These are phyloP conservation scores for Nitzschia palea DNA, from an alignment of 108 stramenopile genomes.

Conservation along the genomic window DNA sequence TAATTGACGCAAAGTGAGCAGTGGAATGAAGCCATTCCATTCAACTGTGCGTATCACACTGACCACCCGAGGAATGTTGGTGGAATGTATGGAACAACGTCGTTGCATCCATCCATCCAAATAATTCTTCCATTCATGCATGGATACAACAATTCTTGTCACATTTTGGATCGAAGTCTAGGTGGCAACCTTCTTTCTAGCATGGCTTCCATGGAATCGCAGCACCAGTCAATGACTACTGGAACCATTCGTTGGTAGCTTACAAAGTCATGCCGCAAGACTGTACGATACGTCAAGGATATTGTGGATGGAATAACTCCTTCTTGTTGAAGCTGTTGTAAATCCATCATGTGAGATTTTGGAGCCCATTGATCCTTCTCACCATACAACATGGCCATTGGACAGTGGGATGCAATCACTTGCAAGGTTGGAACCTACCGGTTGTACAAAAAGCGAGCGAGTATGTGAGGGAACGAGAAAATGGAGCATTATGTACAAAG, in stretches of 20 bases:
- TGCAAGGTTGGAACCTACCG: constrained; percentile 43
- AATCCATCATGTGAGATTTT: constrained; percentile 32
- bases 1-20: background rate
- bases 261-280: constrained; percentile 12
- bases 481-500: background rate
- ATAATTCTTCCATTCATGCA: no score
- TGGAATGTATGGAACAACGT: background rate
- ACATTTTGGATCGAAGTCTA: no score
- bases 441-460: background rate
- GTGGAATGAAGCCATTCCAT: background rate
- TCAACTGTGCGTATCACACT: background rate
- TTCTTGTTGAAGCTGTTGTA: constrained; percentile 2
- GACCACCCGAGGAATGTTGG: background rate
- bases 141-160: no score
- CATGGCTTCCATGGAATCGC: background rate
- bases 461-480: background rate
- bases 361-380: constrained; percentile 79
- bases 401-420: constrained; percentile 38
- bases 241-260: constrained; percentile 8
- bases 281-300: background rate
- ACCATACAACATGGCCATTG: constrained; percentile 56
- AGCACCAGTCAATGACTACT: constrained; percentile 4
- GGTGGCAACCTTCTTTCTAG: no score
- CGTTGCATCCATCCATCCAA: no score
- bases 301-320: background rate